Percentiles rank a stretch among this genome's conserved stretches.
phyloP scores from a whole-genome alignment of 2,329 filamentous ascomycete species.

The Trichocomaceae sp. region DNA sequence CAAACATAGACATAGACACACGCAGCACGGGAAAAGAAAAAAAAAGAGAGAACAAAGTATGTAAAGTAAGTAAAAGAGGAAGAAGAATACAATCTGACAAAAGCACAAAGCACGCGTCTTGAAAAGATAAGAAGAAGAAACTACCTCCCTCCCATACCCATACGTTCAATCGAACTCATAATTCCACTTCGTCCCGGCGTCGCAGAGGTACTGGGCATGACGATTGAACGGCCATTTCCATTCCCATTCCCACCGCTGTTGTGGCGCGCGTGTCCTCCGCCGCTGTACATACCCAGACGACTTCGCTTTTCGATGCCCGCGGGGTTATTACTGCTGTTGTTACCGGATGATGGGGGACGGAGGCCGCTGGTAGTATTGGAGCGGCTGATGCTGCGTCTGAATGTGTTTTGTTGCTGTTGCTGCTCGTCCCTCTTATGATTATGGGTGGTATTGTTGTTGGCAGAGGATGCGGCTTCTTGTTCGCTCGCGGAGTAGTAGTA shows the following conservation, averaged over 20 bases:
- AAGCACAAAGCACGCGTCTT: not conserved
- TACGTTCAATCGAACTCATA: slow-evolving; percentile 80
- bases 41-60: too few species aligned
- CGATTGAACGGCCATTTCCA: slow-evolving; percentile 27
- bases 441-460: too few species aligned
- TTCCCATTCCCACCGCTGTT: slow-evolving; percentile 36
- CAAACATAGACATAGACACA: not conserved
- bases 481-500: slow-evolving; percentile 8
- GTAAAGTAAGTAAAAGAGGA: not conserved
- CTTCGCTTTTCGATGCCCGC: slow-evolving; percentile 15
- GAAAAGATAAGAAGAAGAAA: not conserved
- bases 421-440: not conserved
- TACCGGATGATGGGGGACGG: slow-evolving; percentile 24
- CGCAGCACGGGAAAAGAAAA: not conserved
- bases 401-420: not conserved
- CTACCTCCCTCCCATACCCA: slow-evolving; percentile 53
- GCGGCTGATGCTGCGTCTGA: slow-evolving; percentile 16
- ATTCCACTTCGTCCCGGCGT: slow-evolving; percentile 58
- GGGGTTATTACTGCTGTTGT: slow-evolving; percentile 20
- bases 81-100: not conserved
- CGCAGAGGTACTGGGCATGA: slow-evolving; percentile 22
- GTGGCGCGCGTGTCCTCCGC: slow-evolving; percentile 24
- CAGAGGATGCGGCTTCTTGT: slow-evolving; percentile 1
- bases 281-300: slow-evolving; percentile 23
- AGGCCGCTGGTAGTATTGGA: slow-evolving; percentile 23